Evolutionary conservation across 345 rosid species (phyloP).

Genomic region (Turritis glabra): DNA sequence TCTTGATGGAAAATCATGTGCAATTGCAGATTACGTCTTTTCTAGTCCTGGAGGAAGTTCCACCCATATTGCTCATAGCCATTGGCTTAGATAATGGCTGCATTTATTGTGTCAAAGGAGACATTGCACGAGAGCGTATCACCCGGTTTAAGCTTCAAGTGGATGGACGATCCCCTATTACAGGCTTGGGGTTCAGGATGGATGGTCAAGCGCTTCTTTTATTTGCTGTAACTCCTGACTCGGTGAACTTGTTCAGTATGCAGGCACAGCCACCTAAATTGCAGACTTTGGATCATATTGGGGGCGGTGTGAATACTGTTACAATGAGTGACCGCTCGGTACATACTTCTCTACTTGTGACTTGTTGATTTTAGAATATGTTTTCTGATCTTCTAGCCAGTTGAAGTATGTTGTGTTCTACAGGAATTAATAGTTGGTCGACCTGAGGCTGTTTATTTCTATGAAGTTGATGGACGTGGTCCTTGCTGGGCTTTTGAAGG

Average conservation of each 20-base stretch:
- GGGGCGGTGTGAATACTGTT: constrained; percentile 63
- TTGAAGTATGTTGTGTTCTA: constrained; percentile 26
- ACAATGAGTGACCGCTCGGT: constrained; percentile 95
- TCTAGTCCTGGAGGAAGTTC: constrained; percentile 93
- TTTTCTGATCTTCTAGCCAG: not conserved
- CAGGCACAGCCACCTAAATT: constrained; percentile 67
- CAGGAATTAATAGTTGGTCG: constrained; percentile 94
- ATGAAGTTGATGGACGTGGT: constrained; percentile 97
- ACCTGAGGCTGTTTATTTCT: constrained; percentile 95
- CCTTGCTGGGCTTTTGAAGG: constrained; percentile 99
- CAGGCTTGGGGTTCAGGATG: constrained; percentile 84
- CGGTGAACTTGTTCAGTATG: constrained; percentile 75
- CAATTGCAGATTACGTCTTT: constrained; percentile 83
- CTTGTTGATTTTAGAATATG: constrained; percentile 4
- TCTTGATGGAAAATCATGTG: constrained; percentile 25
- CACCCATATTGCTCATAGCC: constrained; percentile 86
- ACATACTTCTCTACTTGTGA: constrained; percentile 23
- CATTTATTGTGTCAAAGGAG: constrained; percentile 94
- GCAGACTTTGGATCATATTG: constrained; percentile 88
- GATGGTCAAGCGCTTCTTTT: constrained; percentile 89
- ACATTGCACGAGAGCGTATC: constrained; percentile 92
- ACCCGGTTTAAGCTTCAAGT: constrained; percentile 85
- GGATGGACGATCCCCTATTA: constrained; percentile 51
- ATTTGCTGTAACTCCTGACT: constrained; percentile 78
- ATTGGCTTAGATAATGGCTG: constrained; percentile 85